phyloP scores from a whole-genome alignment of 805 yeast genomes.

The Grigorovia jiainica region DNA sequence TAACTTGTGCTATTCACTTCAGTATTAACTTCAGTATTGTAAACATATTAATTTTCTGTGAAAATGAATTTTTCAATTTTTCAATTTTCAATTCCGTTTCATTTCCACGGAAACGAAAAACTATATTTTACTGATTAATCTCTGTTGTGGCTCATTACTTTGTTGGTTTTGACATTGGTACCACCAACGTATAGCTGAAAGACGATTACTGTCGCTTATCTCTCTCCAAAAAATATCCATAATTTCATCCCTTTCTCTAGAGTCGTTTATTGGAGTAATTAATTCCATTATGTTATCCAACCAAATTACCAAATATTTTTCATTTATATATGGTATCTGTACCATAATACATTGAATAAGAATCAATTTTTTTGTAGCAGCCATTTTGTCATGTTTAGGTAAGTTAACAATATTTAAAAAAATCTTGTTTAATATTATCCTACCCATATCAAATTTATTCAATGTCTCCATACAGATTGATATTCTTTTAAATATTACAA shows the following conservation, averaged over 20 bases:
- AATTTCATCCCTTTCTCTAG: conserved; percentile 4
- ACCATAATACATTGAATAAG: conserved; percentile 17
- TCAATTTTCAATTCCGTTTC: too few species aligned
- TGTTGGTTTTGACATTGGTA: conserved; percentile 3
- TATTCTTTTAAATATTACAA: conserved; percentile 12
- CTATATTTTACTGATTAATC: too few species aligned
- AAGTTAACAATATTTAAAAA: conserved; percentile 8
- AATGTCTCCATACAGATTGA: conserved; percentile 7
- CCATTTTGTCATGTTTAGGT: too few species aligned
- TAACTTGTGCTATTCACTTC: too few species aligned
- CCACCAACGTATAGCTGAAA: conserved; percentile 24
- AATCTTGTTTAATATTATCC: conserved; percentile 15
- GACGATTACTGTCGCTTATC: conserved; percentile 11
- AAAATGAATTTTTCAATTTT: too few species aligned
- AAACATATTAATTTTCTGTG: too few species aligned
- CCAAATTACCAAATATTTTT: conserved; percentile 15
- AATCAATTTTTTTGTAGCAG: conserved; percentile 6
- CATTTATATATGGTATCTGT: conserved; percentile 13
- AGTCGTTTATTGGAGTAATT: not conserved
- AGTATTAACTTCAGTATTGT: too few species aligned
- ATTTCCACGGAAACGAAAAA: too few species aligned
- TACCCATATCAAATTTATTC: conserved; percentile 4
- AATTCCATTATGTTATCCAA: conserved; percentile 19
- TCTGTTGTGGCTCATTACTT: too few species aligned
- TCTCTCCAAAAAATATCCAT: conserved; percentile 16